Conservation (phyloP, 352 stramenopile genomes). For the Pythium biforme region DNA sequence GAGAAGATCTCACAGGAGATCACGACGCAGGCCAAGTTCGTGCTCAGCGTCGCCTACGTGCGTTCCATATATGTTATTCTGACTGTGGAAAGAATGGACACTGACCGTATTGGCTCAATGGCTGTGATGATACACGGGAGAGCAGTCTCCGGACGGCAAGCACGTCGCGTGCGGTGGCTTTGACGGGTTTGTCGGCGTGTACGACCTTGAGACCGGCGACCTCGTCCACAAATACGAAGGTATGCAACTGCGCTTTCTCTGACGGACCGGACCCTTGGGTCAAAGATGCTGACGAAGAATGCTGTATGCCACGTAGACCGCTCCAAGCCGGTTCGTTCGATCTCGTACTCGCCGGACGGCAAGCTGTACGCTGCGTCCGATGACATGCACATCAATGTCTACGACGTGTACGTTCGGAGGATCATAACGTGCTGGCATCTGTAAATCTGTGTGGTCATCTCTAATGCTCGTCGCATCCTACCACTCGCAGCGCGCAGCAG, state of each 20-base stretch:
- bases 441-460: conserved; percentile 6
- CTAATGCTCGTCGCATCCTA: background rate
- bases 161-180: conserved; percentile 80
- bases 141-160: conserved; percentile 77
- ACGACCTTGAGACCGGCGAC: conserved; percentile 73
- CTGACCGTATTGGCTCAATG: too few species aligned
- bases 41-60: conserved; percentile 77
- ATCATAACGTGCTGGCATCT: background rate
- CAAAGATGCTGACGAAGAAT: background rate
- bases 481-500: conserved; percentile 47
- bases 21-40: conserved; percentile 66
- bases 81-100: too few species aligned
- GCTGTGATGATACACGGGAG: background rate
- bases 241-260: conserved; percentile 22
- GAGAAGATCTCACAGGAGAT: conserved; percentile 83
- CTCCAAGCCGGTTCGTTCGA: conserved; percentile 85
- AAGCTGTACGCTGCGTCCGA: conserved; percentile 89
- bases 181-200: conserved; percentile 84
- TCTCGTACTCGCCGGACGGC: conserved; percentile 82
- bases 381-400: conserved; percentile 92
- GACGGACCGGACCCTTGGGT: too few species aligned
- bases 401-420: conserved; percentile 78
- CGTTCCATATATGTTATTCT: too few species aligned
- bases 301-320: conserved; percentile 40
- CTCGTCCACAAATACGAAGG: conserved; percentile 88